Percentiles rank a stretch among this genome's conserved stretches.
Evolutionary conservation across 441 rosid species (phyloP).

Genomic region (Jatropha multifida): DNA sequence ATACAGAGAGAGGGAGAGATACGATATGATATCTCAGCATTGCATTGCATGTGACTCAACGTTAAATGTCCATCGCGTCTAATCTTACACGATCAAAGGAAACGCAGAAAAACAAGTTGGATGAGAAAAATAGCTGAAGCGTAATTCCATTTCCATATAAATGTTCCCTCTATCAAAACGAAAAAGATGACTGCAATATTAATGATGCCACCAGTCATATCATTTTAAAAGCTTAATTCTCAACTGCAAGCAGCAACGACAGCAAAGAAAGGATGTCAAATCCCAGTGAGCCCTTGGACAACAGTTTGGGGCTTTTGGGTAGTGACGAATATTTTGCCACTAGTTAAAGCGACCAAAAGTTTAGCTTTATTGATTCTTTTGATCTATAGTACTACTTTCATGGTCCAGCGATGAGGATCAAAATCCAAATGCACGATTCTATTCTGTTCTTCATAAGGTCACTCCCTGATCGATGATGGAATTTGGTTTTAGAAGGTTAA

Average conservation of each 20-base stretch:
- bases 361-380: not conserved
- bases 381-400: not conserved
- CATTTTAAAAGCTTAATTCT: not conserved
- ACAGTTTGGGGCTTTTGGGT: not conserved
- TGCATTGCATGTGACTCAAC: not conserved
- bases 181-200: not conserved
- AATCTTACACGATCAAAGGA: not conserved
- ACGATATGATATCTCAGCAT: too few relatives aligned
- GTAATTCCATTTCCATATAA: not conserved
- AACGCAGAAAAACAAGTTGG: not conserved
- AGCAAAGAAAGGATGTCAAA: not conserved
- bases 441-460: too few relatives aligned
- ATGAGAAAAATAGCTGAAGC: too few relatives aligned
- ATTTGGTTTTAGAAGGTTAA: too few relatives aligned
- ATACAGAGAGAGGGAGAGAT: too few relatives aligned
- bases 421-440: too few relatives aligned
- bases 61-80: not conserved
- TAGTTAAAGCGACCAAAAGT: not conserved
- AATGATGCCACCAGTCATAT: not conserved
- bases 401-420: not conserved
- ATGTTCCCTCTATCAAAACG: not conserved
- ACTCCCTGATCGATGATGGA: too few relatives aligned
- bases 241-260: not conserved
- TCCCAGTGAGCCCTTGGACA: not conserved
- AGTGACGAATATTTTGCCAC: too few relatives aligned